Conservation (phyloP, 768 basidiomycete species). For the Suillus paluster region DNA sequence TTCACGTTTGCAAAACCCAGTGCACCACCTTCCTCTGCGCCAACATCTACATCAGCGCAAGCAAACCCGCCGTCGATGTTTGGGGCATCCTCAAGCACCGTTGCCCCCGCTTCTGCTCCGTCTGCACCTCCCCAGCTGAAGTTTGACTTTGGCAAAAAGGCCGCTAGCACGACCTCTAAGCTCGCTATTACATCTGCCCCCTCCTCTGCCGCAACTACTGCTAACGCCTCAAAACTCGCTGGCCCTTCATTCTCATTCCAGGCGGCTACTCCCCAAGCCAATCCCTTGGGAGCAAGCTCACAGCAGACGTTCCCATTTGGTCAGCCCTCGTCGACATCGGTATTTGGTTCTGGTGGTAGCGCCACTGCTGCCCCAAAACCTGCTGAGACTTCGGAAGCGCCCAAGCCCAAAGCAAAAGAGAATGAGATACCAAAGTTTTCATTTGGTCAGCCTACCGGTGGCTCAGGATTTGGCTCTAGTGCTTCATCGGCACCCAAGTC, state of each 20-base stretch:
- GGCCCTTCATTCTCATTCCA: slow-evolving; percentile 28
- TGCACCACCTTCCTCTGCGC: slow-evolving; percentile 22
- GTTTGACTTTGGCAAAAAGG: slow-evolving; percentile 14
- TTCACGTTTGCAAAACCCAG: slow-evolving; percentile 11
- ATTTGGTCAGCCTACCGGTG: slow-evolving; percentile 24
- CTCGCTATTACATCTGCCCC: not conserved
- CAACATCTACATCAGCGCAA: slow-evolving; percentile 8
- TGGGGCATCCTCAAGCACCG: slow-evolving; percentile 17
- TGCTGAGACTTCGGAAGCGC: slow-evolving; percentile 15
- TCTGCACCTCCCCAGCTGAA: slow-evolving; percentile 18
- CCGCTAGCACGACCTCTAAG: not conserved
- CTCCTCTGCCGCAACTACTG: slow-evolving; percentile 1
- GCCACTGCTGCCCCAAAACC: not conserved
- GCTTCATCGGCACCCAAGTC: slow-evolving; percentile 21
- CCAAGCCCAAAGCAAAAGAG: slow-evolving; percentile 18
- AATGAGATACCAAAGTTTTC: slow-evolving; percentile 24
- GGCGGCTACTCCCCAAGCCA: slow-evolving; percentile 11
- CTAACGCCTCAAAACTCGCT: slow-evolving; percentile 19
- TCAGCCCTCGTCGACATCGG: not conserved
- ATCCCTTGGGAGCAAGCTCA: slow-evolving; percentile 10
- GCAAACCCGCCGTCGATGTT: slow-evolving; percentile 23
- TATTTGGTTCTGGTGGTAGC: not conserved
- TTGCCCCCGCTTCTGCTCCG: slow-evolving; percentile 8
- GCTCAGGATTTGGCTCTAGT: slow-evolving; percentile 12
- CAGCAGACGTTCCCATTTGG: not conserved